Base-by-base conservation (phyloP, 768 basidiomycete genomes). In the Podaxis pistillaris region DNA sequence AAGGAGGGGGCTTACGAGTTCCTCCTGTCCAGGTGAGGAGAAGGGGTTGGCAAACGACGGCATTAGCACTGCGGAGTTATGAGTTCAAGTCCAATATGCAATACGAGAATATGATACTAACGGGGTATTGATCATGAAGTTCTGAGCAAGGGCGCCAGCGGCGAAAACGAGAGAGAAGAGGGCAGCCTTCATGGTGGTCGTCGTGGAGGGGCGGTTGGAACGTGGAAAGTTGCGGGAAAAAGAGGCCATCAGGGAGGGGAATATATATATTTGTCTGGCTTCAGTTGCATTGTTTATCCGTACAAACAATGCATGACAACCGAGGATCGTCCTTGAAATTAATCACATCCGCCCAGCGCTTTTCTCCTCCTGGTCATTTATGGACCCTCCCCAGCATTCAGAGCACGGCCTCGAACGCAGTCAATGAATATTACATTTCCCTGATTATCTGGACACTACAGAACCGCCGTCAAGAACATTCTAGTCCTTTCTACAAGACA, bases 41-140 rank as follows among this genome's bases (percentile, higher is more conserved):
- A 30, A 81, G 71, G 12, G 91, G 86, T 66, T 86, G 71, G 73
- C 91, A 93, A 62, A 82, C 76, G 37, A 82, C 79, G 19, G 76
- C 79, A 55, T 76, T 79, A 41, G 71, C 13, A 40, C 87, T 89
- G 65, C 1, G 65, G 38, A 66, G 28, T 44, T 22, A 3, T 46
- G 47, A 66, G 60, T 40, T n/a, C 22, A 52, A 56, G 64, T 64
- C 64, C 54, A 60, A 51, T 22, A 60, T 19, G 40, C 55, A 54
- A 37, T 2, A 41, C 38, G 28, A 24, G 15, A 19, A 7, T 1
- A 26, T 6, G 28, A 52, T 22, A 81, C 89, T 69, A 66, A 91
- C 90, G 91, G 91, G 40, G 91, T 93, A 71, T 89, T 87, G 71
- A 92, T 77, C 0, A 67, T 75, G 66, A 86, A 69, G 33, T 65